Evolutionary conservation across 2,329 filamentous ascomycete genomes (phyloP).

Genomic region (Diaporthe aspalathi): DNA sequence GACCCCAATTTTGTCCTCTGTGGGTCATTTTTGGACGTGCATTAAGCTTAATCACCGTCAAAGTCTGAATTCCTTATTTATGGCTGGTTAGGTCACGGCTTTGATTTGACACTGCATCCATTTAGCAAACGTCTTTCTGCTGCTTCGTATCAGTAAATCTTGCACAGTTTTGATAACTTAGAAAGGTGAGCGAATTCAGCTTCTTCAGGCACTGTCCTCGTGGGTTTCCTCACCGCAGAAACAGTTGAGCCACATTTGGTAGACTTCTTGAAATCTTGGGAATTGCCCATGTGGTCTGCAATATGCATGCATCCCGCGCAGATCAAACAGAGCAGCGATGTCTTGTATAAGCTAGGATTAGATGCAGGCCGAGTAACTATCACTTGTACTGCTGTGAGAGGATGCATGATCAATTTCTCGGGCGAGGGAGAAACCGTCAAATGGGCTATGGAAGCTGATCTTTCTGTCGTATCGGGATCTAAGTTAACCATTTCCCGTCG

Average conservation of each 20-base stretch:
- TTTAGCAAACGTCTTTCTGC: not conserved
- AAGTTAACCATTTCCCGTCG: too few relatives aligned
- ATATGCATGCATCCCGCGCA: slow-evolving; percentile 1
- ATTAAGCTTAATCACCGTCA: not conserved
- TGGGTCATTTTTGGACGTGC: not conserved
- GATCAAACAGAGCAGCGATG: not conserved
- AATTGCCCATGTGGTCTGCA: not conserved
- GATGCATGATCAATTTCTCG: not conserved
- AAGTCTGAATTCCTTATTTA: too few relatives aligned
- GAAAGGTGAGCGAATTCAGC: too few relatives aligned
- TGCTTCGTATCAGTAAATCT: not conserved
- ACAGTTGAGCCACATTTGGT: not conserved
- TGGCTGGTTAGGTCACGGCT: too few relatives aligned
- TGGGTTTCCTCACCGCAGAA: not conserved
- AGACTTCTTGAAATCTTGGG: not conserved
- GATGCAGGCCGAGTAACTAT: not conserved
- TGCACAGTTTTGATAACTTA: not conserved
- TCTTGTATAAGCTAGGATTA: not conserved
- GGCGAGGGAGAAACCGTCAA: not conserved
- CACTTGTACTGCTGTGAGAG: not conserved
- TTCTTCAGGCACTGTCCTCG: too few relatives aligned
- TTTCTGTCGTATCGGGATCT: too few relatives aligned
- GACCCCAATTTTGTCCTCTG: not conserved
- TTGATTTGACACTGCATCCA: not conserved
- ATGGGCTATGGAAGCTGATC: too few relatives aligned